Percentiles rank a stretch among this genome's conserved stretches.
Evolutionary conservation across 177 flowering plant species (phyloP).

Genomic region (Vitis hybrid): DNA sequence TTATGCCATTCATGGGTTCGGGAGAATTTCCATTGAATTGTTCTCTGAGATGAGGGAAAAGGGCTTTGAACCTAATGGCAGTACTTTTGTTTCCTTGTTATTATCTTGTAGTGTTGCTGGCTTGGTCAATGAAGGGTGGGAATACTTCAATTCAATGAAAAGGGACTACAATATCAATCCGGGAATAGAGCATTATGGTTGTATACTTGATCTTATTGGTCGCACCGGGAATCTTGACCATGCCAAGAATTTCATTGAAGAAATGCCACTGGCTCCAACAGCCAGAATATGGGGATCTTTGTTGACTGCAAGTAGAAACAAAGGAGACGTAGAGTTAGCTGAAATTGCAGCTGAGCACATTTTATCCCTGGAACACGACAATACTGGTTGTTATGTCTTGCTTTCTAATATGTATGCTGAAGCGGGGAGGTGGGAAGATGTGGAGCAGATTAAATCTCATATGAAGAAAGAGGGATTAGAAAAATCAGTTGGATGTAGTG

Average conservation of each 20-base stretch:
- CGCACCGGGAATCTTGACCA: conserved; percentile 47
- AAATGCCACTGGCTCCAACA: conserved; percentile 55
- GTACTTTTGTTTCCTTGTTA: conserved; percentile 63
- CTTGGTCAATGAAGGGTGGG: conserved; percentile 60
- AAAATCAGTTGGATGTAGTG: conserved; percentile 40
- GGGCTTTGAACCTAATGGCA: conserved; percentile 48
- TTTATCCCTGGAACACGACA: conserved; percentile 42
- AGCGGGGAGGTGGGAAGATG: conserved; percentile 64
- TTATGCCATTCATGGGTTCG: conserved; percentile 72
- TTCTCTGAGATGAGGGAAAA: conserved; percentile 45
- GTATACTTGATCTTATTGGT: conserved; percentile 72
- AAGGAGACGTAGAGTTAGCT: conserved; percentile 48
- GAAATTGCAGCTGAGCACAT: conserved; percentile 48
- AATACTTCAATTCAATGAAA: conserved; percentile 52
- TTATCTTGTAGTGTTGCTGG: conserved; percentile 69
- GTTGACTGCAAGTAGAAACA: conserved; percentile 52
- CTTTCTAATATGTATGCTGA: conserved; percentile 74
- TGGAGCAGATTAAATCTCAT: conserved; percentile 36
- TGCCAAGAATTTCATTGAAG: conserved; percentile 47
- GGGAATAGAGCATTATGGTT: conserved; percentile 67
- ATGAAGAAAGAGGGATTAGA: conserved; percentile 48
- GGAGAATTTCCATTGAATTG: conserved; percentile 32
- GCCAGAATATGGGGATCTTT: conserved; percentile 74
- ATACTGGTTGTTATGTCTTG: conserved; percentile 60
- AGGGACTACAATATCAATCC: conserved; percentile 46